Conservation (phyloP, 805 yeast genomes). For the Candida parachauliodes region DNA sequence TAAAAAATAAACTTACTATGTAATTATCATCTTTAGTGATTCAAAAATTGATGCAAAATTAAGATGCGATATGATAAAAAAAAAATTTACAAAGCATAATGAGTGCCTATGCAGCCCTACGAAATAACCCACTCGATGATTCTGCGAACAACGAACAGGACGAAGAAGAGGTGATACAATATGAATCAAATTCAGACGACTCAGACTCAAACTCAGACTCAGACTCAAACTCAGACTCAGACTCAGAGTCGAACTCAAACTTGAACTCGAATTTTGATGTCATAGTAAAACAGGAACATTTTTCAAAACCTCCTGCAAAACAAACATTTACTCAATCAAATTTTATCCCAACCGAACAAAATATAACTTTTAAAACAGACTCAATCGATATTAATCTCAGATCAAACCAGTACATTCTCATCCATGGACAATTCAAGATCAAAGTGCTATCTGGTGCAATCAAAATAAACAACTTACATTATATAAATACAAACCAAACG, state of each 20-base stretch:
- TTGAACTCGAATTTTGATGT: no score
- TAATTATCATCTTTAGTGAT: no score
- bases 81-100: conserved; percentile 10
- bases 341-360: conserved; percentile 36
- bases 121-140: conserved; percentile 13
- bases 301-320: no score
- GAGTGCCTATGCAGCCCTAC: conserved; percentile 35
- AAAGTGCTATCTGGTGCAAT: conserved; percentile 47
- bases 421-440: conserved; percentile 47
- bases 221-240: no score
- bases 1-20: no score
- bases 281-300: neutral
- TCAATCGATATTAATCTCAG: conserved; percentile 42
- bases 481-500: conserved; percentile 18
- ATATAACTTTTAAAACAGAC: conserved; percentile 28
- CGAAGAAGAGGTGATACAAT: conserved; percentile 16
- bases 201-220: conserved; percentile 19
- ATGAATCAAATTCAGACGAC: conserved; percentile 27
- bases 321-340: conserved; percentile 23
- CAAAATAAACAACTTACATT: conserved; percentile 37
- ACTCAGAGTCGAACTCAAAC: no score
- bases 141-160: conserved; percentile 11
- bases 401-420: conserved; percentile 36
- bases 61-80: no score
- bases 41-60: no score